Evolutionary conservation across 2,329 filamentous ascomycete species (phyloP).

Genomic region (Colletotrichum musae): DNA sequence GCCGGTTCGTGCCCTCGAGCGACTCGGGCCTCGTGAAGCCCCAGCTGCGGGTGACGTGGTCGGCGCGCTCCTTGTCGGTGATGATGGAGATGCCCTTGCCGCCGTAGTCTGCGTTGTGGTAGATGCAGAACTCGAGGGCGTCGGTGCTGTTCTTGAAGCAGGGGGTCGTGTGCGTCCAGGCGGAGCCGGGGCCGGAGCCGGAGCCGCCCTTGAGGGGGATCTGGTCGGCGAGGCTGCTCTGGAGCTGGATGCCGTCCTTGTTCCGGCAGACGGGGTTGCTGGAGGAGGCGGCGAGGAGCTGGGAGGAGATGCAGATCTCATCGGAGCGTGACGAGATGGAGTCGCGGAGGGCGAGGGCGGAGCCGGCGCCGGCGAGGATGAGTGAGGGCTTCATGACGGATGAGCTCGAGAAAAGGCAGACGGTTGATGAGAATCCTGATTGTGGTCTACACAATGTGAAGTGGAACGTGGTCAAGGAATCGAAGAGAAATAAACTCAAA

Average conservation of each 20-base stretch:
- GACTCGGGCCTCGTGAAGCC: conserved; percentile 47
- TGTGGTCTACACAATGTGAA: conserved; percentile 35
- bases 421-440: neutral
- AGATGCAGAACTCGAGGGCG: conserved; percentile 50
- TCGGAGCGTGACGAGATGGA: conserved; percentile 37
- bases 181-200: neutral
- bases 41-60: conserved; percentile 46
- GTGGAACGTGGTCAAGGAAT: neutral
- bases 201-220: conserved; percentile 13
- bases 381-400: conserved; percentile 37
- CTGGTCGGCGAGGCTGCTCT: conserved; percentile 18
- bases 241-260: conserved; percentile 42
- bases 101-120: conserved; percentile 52
- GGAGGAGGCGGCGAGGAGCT: conserved; percentile 38
- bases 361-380: conserved; percentile 18
- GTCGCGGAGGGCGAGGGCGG: conserved; percentile 36
- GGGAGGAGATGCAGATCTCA: conserved; percentile 41
- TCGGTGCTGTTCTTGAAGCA: conserved; percentile 41
- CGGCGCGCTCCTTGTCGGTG: conserved; percentile 52
- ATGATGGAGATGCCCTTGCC: conserved; percentile 56
- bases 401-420: neutral
- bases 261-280: conserved; percentile 39
- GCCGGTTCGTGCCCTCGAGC: conserved; percentile 45
- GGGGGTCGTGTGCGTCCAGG: conserved; percentile 27
- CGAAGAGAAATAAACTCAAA: neutral